A percentile compares a stretch with the other conserved stretches of the same genome.
Evolutionary conservation across 148 eudicot genomes (phyloP).

Genomic region (Chenopodium suecicum): DNA sequence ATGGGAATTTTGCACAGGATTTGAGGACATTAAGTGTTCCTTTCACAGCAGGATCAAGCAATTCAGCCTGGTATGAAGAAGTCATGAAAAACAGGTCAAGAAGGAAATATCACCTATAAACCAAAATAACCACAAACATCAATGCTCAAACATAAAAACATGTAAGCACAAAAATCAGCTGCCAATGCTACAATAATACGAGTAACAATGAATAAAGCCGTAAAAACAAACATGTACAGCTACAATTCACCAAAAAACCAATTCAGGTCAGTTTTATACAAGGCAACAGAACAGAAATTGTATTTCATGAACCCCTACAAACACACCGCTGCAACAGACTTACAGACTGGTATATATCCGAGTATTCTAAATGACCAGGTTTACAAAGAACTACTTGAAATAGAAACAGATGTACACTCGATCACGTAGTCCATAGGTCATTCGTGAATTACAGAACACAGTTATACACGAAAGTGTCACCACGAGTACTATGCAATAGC

Average conservation of each 20-base stretch:
- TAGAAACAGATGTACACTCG: too few relatives aligned
- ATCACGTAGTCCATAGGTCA: neutral
- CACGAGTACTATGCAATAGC: neutral
- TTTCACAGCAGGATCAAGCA: too few relatives aligned
- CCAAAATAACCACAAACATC: neutral
- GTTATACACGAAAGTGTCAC: too few relatives aligned
- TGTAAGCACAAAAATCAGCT: neutral
- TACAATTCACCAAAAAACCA: neutral
- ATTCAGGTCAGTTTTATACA: neutral
- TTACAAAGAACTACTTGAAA: neutral
- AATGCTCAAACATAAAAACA: neutral
- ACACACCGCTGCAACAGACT: neutral
- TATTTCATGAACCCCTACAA: neutral
- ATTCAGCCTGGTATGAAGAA: too few relatives aligned
- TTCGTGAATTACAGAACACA: neutral
- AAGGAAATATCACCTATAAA: neutral
- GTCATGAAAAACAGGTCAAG: too few relatives aligned
- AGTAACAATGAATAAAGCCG: neutral
- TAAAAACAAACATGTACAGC: neutral
- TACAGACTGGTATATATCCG: neutral
- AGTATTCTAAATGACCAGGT: neutral
- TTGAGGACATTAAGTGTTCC: too few relatives aligned
- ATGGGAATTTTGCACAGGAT: too few relatives aligned
- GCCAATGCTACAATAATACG: neutral
- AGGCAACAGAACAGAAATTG: neutral